Conservation (phyloP, 2,329 filamentous ascomycete genomes). For the Allantophomopsis cytisporea region DNA sequence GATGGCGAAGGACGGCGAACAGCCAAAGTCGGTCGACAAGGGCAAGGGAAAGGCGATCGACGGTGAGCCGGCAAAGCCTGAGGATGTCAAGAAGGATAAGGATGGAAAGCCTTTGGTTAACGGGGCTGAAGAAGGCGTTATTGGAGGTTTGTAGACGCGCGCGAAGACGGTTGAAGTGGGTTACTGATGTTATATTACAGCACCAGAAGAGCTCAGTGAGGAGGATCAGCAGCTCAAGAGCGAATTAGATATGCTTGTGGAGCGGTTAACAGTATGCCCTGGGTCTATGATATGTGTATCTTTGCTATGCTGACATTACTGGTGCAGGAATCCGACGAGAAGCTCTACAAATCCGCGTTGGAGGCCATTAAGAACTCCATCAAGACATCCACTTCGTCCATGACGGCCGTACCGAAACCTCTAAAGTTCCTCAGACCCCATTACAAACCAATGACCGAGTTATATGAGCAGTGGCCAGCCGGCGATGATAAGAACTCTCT, state of each 20-base stretch:
- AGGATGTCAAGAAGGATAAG: slow-evolving; percentile 46
- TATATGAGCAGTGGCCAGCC: slow-evolving; percentile 81
- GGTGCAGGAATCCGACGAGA: slow-evolving; percentile 67
- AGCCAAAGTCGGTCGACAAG: slow-evolving; percentile 76
- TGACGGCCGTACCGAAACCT: slow-evolving; percentile 97
- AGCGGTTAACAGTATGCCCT: slow-evolving; percentile 66
- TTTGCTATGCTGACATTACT: slow-evolving; percentile 1
- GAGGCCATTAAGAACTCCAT: slow-evolving; percentile 97
- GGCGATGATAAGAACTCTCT: slow-evolving; percentile 79
- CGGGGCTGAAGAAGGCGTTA: slow-evolving; percentile 55
- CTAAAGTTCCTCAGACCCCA: slow-evolving; percentile 96
- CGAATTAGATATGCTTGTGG: slow-evolving; percentile 95
- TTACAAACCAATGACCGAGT: slow-evolving; percentile 76
- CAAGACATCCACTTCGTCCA: slow-evolving; percentile 97
- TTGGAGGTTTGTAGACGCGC: slow-evolving; percentile 21
- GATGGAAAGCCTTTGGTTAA: slow-evolving; percentile 59
- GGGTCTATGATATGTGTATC: neutral
- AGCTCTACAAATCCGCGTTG: slow-evolving; percentile 81
- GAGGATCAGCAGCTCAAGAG: slow-evolving; percentile 97
- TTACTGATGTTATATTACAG: slow-evolving; percentile 21
- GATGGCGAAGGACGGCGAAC: slow-evolving; percentile 93
- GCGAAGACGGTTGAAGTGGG: slow-evolving; percentile 1
- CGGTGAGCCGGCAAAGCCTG: slow-evolving; percentile 42
- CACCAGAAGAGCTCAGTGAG: slow-evolving; percentile 81
- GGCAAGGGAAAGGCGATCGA: slow-evolving; percentile 88